These are phyloP conservation scores for Mortierella sp. DNA, from an alignment of 371 early-diverging fungal species.

Conservation along the genomic window DNA sequence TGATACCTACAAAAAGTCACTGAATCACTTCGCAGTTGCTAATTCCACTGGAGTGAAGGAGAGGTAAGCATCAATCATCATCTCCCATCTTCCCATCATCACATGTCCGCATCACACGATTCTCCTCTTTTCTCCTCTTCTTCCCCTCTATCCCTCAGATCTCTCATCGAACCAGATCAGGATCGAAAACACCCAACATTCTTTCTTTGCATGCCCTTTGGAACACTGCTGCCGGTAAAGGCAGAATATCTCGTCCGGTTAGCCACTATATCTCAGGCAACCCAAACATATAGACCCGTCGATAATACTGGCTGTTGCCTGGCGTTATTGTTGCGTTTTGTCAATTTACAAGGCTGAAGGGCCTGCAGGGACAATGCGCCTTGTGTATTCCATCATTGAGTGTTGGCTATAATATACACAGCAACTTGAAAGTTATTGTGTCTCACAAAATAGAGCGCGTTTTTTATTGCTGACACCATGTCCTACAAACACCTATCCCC, in stretches of 20 bases:
- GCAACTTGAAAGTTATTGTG: background rate
- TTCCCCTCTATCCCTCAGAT: background rate
- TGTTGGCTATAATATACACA: background rate
- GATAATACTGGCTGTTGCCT: background rate
- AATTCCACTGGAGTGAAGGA: background rate
- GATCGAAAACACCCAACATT: background rate
- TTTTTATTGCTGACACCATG: constrained; percentile 2
- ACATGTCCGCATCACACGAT: background rate
- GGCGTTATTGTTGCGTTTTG: background rate
- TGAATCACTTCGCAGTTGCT: background rate
- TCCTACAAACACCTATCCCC: constrained; percentile 1
- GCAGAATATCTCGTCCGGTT: too few relatives aligned
- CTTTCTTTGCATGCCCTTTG: background rate
- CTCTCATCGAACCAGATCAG: background rate
- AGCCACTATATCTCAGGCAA: too few relatives aligned
- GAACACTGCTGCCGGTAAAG: too few relatives aligned
- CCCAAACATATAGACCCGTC: background rate
- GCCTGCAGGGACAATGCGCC: background rate
- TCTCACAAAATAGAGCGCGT: background rate
- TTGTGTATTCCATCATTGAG: background rate
- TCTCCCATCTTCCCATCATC: too few relatives aligned
- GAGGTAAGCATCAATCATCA: background rate
- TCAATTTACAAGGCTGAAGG: background rate
- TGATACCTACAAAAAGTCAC: background rate
- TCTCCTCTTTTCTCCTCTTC: background rate